These are phyloP conservation scores for Prototheca cutis DNA, from an alignment of 163 green algal genomes.

Conservation along the genomic window DNA sequence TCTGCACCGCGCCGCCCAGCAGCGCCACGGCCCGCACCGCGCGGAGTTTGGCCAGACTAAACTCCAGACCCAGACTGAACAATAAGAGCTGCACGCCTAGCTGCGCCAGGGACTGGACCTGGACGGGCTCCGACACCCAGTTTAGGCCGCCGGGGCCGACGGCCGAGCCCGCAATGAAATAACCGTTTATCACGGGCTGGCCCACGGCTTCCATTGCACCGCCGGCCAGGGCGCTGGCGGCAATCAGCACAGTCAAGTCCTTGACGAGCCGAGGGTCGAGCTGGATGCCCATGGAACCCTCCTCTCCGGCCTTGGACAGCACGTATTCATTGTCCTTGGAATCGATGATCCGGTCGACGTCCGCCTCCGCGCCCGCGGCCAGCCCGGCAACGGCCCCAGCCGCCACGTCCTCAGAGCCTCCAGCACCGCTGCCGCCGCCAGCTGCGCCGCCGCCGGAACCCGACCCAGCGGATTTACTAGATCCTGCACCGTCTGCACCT, in stretches of 20 bases:
- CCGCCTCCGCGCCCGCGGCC: conserved; percentile 11
- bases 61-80: conserved; percentile 81
- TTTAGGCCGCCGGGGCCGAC: conserved; percentile 70
- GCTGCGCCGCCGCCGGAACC: not conserved
- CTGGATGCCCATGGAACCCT: conserved; percentile 27
- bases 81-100: conserved; percentile 83
- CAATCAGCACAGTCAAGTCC: conserved; percentile 66
- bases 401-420: not conserved
- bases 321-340: conserved; percentile 80
- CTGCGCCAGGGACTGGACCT: conserved; percentile 54
- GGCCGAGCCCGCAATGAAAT: conserved; percentile 71
- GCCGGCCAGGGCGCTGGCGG: conserved; percentile 48
- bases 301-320: conserved; percentile 55
- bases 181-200: conserved; percentile 90
- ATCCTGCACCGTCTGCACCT: no score
- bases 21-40: conserved; percentile 65
- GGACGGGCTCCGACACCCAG: conserved; percentile 61
- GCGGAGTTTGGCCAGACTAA: conserved; percentile 62
- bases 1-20: conserved; percentile 48
- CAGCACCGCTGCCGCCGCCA: not conserved
- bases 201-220: conserved; percentile 52
- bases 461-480: no score
- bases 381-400: not conserved
- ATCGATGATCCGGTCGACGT: conserved; percentile 78
- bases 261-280: conserved; percentile 45